These are phyloP conservation scores for Phytopythium montanum DNA, from an alignment of 352 stramenopile species.

Conservation along the genomic window DNA sequence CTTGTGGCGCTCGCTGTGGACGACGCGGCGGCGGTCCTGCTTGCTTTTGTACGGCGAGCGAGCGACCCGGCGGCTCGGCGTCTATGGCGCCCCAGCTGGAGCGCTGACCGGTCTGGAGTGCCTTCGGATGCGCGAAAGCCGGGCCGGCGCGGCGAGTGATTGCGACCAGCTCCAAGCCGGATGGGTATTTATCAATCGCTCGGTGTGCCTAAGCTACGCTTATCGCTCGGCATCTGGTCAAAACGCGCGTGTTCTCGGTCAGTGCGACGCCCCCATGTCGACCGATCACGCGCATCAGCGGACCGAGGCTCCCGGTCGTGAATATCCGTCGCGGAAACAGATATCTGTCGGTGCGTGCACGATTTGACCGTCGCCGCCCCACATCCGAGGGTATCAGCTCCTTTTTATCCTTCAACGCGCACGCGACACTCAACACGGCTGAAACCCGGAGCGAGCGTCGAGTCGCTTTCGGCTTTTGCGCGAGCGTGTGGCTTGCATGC, in stretches of 20 bases:
- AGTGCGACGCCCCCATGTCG: neutral
- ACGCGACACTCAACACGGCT: neutral
- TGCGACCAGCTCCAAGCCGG: neutral
- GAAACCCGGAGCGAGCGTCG: neutral
- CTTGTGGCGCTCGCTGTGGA: neutral
- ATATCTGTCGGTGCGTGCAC: slow-evolving; percentile 1
- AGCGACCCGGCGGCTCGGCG: neutral
- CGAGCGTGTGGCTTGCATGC: slow-evolving; percentile 1
- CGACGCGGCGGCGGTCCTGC: neutral
- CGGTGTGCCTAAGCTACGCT: too few species aligned
- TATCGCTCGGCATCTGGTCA: neutral
- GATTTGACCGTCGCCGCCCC: slow-evolving; percentile 4
- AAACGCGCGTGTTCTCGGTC: too few species aligned
- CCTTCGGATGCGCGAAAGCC: neutral
- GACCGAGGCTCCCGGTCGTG: neutral
- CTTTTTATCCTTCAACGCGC: too few species aligned
- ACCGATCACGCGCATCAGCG: neutral
- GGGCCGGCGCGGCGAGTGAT: neutral
- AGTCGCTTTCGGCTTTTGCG: neutral
- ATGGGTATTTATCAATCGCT: too few species aligned
- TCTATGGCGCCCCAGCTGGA: slow-evolving; percentile 1
- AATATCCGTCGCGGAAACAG: slow-evolving; percentile 1
- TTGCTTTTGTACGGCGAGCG: neutral
- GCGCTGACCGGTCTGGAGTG: neutral
- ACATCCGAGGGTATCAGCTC: too few species aligned